A percentile compares a stretch with the other conserved stretches of the same genome.
These are phyloP conservation scores for Hemisphaericaspora xylofermentans DNA, from an alignment of 1,139 yeast genomes.

Conservation along the genomic window DNA sequence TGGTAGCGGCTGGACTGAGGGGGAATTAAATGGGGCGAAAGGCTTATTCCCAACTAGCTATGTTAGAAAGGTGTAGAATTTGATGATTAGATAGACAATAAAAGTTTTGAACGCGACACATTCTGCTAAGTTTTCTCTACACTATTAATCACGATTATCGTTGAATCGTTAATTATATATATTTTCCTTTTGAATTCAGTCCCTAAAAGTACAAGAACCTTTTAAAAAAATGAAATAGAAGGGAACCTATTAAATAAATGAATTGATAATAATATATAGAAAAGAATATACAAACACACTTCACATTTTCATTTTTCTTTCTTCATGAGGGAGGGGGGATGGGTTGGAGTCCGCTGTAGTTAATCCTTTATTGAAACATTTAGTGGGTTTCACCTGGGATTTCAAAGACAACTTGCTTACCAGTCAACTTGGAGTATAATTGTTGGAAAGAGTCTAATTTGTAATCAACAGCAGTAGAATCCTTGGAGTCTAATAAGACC, in stretches of 20 bases:
- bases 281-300: slow-evolving; percentile 2
- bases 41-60: slow-evolving; percentile 88
- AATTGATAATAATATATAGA: background rate
- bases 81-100: background rate
- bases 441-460: slow-evolving; percentile 99
- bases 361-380: slow-evolving; percentile 13
- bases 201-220: background rate
- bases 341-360: background rate
- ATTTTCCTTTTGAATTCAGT: background rate
- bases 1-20: slow-evolving; percentile 97
- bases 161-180: background rate
- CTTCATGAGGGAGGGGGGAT: background rate
- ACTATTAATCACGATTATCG: background rate
- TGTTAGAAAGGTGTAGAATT: slow-evolving; percentile 37
- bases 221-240: background rate
- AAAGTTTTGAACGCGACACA: too few relatives aligned
- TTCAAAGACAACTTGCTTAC: slow-evolving; percentile 99
- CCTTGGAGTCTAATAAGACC: slow-evolving; percentile 98
- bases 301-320: background rate
- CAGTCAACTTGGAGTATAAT: slow-evolving; percentile 97
- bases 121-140: too few relatives aligned
- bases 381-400: slow-evolving; percentile 69
- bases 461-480: slow-evolving; percentile 95
- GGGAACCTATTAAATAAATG: slow-evolving; percentile 1
- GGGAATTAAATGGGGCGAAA: slow-evolving; percentile 67